A percentile compares a stretch with the other conserved stretches of the same genome.
phyloP scores from a whole-genome alignment of 208 protist genomes.

The Porcisia hertigi region DNA sequence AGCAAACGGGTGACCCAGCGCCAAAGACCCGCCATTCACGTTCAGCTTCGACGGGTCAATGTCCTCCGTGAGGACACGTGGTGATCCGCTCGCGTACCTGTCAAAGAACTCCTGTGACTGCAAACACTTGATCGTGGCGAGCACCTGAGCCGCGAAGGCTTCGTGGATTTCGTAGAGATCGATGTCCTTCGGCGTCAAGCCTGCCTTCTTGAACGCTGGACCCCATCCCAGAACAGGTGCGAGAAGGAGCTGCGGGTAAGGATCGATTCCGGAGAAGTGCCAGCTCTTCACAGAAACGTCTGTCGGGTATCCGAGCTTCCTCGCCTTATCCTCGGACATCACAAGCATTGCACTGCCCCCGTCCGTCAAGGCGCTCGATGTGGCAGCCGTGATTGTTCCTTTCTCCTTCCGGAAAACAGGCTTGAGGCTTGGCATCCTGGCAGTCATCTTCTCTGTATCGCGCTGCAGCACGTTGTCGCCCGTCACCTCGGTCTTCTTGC shows the following conservation, averaged over 20 bases:
- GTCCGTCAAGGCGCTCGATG: slow-evolving; percentile 79
- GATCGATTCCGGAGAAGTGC: slow-evolving; percentile 83
- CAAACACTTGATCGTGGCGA: slow-evolving; percentile 76
- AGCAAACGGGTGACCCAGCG: slow-evolving; percentile 88
- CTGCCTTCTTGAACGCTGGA: slow-evolving; percentile 61
- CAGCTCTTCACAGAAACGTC: slow-evolving; percentile 68
- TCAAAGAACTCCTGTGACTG: slow-evolving; percentile 75
- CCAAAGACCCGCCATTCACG: slow-evolving; percentile 78
- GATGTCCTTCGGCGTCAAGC: slow-evolving; percentile 74
- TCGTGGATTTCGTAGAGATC: slow-evolving; percentile 91
- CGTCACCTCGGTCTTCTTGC: slow-evolving; percentile 36
- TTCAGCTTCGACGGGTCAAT: slow-evolving; percentile 81
- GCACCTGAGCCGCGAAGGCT: slow-evolving; percentile 88
- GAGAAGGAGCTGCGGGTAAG: slow-evolving; percentile 86
- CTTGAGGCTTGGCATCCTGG: slow-evolving; percentile 73
- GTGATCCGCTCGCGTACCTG: slow-evolving; percentile 34
- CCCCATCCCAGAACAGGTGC: slow-evolving; percentile 86
- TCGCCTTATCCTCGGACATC: slow-evolving; percentile 87
- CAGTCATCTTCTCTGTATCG: slow-evolving; percentile 54
- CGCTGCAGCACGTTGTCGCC: slow-evolving; percentile 75
- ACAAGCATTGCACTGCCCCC: slow-evolving; percentile 81
- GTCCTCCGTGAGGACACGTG: slow-evolving; percentile 43
- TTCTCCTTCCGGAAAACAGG: slow-evolving; percentile 73
- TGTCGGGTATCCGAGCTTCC: slow-evolving; percentile 71
- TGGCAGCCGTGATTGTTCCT: slow-evolving; percentile 85